Conservation (phyloP, 306 rosid genomes). For the Castanospermum australe region DNA sequence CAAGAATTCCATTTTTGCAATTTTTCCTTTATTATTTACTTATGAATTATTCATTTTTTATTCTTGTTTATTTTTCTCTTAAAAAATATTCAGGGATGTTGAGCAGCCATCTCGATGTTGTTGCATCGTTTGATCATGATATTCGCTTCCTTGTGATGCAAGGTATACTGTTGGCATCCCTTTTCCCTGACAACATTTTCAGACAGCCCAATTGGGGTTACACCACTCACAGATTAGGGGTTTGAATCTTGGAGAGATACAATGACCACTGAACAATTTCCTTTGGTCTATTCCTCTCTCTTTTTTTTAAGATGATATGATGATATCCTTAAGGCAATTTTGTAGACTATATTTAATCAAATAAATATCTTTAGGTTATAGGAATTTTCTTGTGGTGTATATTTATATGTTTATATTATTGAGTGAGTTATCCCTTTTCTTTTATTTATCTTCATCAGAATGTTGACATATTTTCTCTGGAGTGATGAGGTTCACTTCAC, state of each 20-base stretch:
- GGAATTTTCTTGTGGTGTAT: neutral
- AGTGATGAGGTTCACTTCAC: neutral
- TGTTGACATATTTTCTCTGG: neutral
- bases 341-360: neutral
- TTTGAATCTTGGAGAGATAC: neutral
- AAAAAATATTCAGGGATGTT: constrained; percentile 27
- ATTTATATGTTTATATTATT: neutral
- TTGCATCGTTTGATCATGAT: constrained; percentile 48
- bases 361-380: neutral
- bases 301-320: neutral
- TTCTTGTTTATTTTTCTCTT: neutral
- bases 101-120: constrained; percentile 39
- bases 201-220: neutral
- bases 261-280: neutral
- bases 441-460: neutral
- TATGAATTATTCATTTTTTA: neutral
- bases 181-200: neutral
- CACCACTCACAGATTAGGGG: neutral
- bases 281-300: neutral
- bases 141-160: constrained; percentile 64
- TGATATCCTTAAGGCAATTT: neutral
- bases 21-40: neutral
- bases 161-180: constrained; percentile 47
- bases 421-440: neutral
- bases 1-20: neutral